Base-by-base conservation (phyloP, 1,139 yeast species). In the Taphrina confusa region DNA sequence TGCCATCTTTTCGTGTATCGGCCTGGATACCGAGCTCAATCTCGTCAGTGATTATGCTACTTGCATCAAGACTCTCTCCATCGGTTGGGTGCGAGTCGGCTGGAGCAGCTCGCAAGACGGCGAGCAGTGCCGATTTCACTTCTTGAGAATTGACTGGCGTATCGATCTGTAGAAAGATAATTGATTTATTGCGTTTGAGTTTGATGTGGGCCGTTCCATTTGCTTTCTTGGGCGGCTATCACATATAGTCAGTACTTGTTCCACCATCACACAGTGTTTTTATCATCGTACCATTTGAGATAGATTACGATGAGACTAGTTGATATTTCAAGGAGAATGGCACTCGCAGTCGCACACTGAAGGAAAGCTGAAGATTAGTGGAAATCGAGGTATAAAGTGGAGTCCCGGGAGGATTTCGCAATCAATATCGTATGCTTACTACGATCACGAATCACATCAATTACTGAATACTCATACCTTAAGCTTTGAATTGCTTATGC, bases 171-270 rank as follows among this genome's bases (percentile, higher is more conserved):
- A 47, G 52, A 22, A 47, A 47, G 5, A 22, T 47, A 11, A 31
- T 47, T 3, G 52, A 47, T 18, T 11, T 22, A 28, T 16, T 27
- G 8, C 52, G 39, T 18, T 47, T 47, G 42, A 47, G 14, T 14
- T 47, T 47, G 12, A 47, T 20, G 16, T 47, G 34, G 14, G 52
- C 31, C 42, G 27, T 20, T 28, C 30, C 37, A 4, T 9, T 18
- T 9, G 50, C 16, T 14, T 42, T 42, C 18, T 42, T 42, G 8
- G 42, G 42, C 25, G 42, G 42, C 42, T 37, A 2, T 37, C n/a
- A n/a, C n/a, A n/a, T n/a, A n/a, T n/a, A n/a, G n/a, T n/a, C n/a
- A n/a, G n/a, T n/a, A n/a, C n/a, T n/a, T n/a, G n/a, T n/a, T n/a
- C n/a, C n/a, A n/a, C n/a, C n/a, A n/a, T n/a, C n/a, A n/a, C n/a